Conservation (phyloP, 164 flowering plant genomes). For the Taxillus chinensis region DNA sequence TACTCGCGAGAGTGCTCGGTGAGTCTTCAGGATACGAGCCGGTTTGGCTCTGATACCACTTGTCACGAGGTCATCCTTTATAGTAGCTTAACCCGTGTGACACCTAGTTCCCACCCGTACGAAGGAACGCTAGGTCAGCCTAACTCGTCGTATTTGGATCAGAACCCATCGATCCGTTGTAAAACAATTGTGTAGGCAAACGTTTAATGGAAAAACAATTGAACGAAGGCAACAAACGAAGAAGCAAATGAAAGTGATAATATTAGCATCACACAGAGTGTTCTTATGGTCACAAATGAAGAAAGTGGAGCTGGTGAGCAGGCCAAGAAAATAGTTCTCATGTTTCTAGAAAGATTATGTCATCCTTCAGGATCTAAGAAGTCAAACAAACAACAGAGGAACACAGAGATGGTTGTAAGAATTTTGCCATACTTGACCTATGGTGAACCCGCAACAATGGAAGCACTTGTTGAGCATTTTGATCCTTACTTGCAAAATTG, state of each 20-base stretch:
- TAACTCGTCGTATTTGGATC: no score
- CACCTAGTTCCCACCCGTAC: no score
- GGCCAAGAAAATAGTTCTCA: slow-evolving; percentile 93
- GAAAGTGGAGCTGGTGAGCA: slow-evolving; percentile 83
- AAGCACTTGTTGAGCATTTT: slow-evolving; percentile 88
- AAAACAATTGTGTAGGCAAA: no score
- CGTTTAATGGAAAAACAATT: no score
- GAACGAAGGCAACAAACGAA: no score
- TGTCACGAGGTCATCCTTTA: no score
- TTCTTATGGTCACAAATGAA: slow-evolving; percentile 64
- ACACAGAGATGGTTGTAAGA: slow-evolving; percentile 99
- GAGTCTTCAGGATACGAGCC: no score
- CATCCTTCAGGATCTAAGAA: slow-evolving; percentile 79
- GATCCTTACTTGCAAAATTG: slow-evolving; percentile 78
- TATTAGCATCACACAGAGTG: slow-evolving; percentile 64
- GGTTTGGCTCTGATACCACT: no score
- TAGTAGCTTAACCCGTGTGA: no score
- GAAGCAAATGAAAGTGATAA: slow-evolving; percentile 93
- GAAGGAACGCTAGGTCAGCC: no score
- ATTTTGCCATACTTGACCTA: slow-evolving; percentile 94
- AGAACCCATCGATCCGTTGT: no score
- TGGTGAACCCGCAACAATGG: slow-evolving; percentile 98
- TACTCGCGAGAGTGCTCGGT: no score
- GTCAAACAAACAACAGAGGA: slow-evolving; percentile 92
- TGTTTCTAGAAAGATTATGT: slow-evolving; percentile 84